Evolutionary conservation across 257 asterid genomes (phyloP).

Genomic region (Galeopsis tetrahit): DNA sequence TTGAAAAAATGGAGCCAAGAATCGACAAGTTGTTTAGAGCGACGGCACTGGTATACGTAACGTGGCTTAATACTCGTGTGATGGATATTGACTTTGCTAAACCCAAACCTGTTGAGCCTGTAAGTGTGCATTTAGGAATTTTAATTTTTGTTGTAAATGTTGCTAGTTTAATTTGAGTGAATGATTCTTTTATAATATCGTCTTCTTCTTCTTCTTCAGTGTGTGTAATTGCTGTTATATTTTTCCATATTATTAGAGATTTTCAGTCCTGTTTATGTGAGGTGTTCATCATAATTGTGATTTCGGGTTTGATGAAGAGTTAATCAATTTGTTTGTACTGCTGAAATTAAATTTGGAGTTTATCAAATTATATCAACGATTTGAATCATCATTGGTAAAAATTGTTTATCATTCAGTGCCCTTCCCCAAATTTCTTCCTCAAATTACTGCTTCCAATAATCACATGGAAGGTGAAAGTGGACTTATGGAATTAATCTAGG

Average conservation of each 20-base stretch:
- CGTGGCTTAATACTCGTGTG: constrained; percentile 61
- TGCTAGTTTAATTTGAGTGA: background rate
- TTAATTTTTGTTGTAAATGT: background rate
- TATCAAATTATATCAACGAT: background rate
- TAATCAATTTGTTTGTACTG: background rate
- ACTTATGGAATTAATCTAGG: background rate
- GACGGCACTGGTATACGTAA: constrained; percentile 75
- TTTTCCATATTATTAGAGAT: too few relatives aligned
- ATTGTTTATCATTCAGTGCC: background rate
- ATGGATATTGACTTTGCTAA: constrained; percentile 66
- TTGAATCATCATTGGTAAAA: background rate
- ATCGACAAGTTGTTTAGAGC: constrained; percentile 71
- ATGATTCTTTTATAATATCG: background rate
- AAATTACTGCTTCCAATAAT: background rate
- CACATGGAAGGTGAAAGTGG: background rate
- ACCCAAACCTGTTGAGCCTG: constrained; percentile 85
- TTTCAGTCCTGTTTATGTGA: too few relatives aligned
- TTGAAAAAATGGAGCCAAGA: constrained; percentile 59
- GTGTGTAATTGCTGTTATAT: background rate
- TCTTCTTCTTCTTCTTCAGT: background rate
- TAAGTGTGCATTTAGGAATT: constrained; percentile 30
- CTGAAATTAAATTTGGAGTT: constrained; percentile 13
- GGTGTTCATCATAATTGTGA: background rate
- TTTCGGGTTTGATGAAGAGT: background rate
- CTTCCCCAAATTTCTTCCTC: background rate